Conservation (phyloP, 225 moss, liverwort and hornwort species). For the Straminergon stramineum region DNA sequence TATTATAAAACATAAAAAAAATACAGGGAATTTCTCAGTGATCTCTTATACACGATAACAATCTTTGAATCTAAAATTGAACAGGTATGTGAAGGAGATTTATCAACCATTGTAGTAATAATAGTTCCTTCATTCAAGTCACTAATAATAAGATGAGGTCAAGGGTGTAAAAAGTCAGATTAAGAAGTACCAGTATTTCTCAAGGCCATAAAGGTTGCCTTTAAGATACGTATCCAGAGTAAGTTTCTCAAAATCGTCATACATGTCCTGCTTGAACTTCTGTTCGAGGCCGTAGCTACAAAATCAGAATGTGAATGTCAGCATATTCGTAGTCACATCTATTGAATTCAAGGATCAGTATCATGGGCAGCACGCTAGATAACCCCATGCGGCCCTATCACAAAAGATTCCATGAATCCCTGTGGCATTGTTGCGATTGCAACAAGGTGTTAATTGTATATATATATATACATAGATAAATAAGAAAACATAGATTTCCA, state of each 20-base stretch:
- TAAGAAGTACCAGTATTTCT: slow-evolving; percentile 83
- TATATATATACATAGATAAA: not conserved
- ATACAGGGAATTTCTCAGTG: not conserved
- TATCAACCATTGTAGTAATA: not conserved
- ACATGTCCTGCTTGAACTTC: slow-evolving; percentile 90
- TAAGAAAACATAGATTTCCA: not conserved
- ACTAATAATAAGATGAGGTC: not conserved
- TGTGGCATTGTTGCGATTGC: not conserved
- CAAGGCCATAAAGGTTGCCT: slow-evolving; percentile 92
- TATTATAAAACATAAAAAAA: not conserved
- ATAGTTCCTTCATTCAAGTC: not conserved
- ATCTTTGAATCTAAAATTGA: not conserved
- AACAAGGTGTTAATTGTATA: not conserved
- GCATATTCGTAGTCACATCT: not conserved
- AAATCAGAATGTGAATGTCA: not conserved
- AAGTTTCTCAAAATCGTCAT: slow-evolving; percentile 94
- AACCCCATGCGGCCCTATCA: not conserved
- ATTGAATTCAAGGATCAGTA: not conserved
- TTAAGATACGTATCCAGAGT: slow-evolving; percentile 63
- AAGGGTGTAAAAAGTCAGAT: not conserved
- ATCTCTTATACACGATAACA: not conserved
- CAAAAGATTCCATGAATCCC: not conserved
- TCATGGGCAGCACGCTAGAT: not conserved
- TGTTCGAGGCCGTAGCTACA: slow-evolving; percentile 92
- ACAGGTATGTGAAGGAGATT: too few relatives aligned